These are phyloP conservation scores for Terfezia boudieri DNA, from an alignment of 495 filamentous ascomycete genomes.

Conservation along the genomic window DNA sequence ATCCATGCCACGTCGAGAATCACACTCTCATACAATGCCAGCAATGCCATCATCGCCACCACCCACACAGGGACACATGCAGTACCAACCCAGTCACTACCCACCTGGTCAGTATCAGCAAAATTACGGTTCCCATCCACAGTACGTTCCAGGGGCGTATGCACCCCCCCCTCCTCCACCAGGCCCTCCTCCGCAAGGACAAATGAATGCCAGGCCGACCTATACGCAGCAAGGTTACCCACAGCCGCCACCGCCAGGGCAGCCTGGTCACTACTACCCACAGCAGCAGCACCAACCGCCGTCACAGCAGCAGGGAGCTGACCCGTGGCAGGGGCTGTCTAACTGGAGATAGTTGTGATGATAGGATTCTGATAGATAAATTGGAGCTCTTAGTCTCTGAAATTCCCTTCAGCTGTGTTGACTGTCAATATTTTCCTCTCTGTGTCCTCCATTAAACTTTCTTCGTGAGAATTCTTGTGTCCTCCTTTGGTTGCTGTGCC, in stretches of 20 bases:
- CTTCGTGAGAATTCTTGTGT: too few relatives aligned
- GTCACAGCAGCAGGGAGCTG: background rate
- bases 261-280: background rate
- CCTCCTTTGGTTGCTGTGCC: too few relatives aligned
- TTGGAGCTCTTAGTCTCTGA: too few relatives aligned
- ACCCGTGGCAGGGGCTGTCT: background rate
- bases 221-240: slow-evolving; percentile 6
- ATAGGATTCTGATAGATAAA: too few relatives aligned
- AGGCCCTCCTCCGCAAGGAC: background rate
- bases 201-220: slow-evolving; percentile 6
- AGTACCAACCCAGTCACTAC: background rate
- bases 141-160: background rate
- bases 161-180: background rate
- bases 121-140: background rate
- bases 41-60: background rate
- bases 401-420: too few relatives aligned
- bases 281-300: background rate
- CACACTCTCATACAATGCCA: background rate
- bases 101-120: background rate
- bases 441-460: too few relatives aligned
- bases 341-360: background rate
- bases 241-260: background rate
- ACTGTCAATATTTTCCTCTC: too few relatives aligned
- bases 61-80: background rate
- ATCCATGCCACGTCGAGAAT: background rate